Conservation (phyloP, 192 early-diverging fungal genomes). For the Coemansia reversa region DNA sequence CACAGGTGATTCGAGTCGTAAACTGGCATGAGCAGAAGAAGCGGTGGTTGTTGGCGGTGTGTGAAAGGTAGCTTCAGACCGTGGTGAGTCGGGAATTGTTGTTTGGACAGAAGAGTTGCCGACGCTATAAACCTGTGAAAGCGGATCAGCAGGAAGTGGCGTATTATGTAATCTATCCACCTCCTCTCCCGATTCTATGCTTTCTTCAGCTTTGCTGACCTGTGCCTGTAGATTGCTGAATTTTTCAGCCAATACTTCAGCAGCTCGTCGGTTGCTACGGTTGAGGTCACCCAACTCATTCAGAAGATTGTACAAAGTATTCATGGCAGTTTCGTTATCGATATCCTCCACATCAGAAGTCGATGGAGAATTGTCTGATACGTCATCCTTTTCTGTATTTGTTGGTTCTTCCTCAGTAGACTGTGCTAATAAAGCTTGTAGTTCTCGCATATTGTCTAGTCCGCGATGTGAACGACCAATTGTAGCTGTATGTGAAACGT, state of each 20-base stretch:
- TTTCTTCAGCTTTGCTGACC: conserved; percentile 18
- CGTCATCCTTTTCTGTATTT: conserved; percentile 1
- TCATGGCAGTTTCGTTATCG: conserved; percentile 45
- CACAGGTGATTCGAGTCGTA: conserved; percentile 6
- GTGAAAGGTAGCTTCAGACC: conserved; percentile 26
- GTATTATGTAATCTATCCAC: background rate
- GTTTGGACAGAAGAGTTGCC: background rate
- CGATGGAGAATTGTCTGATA: background rate
- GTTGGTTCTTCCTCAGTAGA: background rate
- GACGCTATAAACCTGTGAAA: background rate
- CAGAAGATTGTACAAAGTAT: conserved; percentile 50
- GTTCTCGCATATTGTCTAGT: conserved; percentile 30
- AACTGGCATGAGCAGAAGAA: conserved; percentile 8
- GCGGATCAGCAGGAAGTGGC: background rate
- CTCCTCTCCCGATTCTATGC: conserved; percentile 1
- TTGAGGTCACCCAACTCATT: conserved; percentile 50
- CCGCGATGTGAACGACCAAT: conserved; percentile 48
- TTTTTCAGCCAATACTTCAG: conserved; percentile 37
- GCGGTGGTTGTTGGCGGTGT: conserved; percentile 19
- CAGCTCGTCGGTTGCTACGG: conserved; percentile 40
- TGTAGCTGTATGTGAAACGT: conserved; percentile 41
- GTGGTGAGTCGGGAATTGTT: conserved; percentile 1
- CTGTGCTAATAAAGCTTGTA: conserved; percentile 28
- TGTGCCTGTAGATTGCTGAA: conserved; percentile 43
- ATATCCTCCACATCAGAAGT: conserved; percentile 45